Evolutionary conservation across 2,329 filamentous ascomycete species (phyloP).

Genomic region (Colletotrichum orchidophilum): DNA sequence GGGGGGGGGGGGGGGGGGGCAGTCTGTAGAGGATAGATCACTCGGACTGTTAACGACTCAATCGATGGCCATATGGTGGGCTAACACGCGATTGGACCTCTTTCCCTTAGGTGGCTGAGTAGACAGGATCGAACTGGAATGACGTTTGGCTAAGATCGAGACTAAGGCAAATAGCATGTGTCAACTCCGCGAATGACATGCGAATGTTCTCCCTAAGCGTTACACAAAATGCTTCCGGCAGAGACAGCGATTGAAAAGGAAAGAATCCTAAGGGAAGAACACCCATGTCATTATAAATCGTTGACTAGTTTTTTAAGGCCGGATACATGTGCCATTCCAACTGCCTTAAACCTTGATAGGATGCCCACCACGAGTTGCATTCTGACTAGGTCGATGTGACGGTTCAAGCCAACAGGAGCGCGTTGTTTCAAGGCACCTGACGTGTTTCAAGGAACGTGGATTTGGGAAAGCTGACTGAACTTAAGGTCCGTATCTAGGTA

Average conservation of each 20-base stretch:
- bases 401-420: constrained; percentile 12
- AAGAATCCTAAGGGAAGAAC: neutral
- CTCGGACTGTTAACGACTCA: constrained; percentile 18
- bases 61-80: neutral
- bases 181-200: neutral
- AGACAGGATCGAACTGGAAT: neutral
- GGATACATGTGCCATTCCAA: neutral
- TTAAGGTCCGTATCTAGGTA: no score
- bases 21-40: neutral
- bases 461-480: constrained; percentile 6
- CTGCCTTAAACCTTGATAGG: neutral
- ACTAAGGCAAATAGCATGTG: neutral
- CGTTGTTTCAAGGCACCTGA: constrained; percentile 25
- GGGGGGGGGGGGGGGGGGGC: no score
- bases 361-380: neutral
- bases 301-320: neutral
- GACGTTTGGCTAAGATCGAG: constrained; percentile 3
- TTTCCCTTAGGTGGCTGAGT: constrained; percentile 4
- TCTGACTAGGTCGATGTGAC: neutral
- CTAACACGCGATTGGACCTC: constrained; percentile 25
- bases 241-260: neutral
- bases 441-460: constrained; percentile 26
- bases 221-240: neutral
- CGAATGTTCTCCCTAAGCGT: neutral
- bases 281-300: neutral